These are phyloP conservation scores for Plenodomus tracheiphilus DNA, from an alignment of 2,329 filamentous ascomycete species.

Conservation along the genomic window DNA sequence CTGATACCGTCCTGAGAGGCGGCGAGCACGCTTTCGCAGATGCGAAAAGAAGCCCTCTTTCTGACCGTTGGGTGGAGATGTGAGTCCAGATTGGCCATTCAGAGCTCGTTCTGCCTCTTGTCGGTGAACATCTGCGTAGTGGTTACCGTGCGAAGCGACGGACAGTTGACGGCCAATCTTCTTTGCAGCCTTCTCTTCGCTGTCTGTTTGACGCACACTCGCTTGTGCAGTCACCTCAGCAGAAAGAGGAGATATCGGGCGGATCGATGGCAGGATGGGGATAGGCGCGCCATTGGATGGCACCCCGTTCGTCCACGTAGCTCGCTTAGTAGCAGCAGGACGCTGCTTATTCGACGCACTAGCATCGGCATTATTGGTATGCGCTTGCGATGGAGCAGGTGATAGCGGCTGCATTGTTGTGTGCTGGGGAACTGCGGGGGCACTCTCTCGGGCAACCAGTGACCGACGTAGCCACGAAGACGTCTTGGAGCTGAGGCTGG, in stretches of 20 bases:
- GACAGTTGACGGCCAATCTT: conserved; percentile 96
- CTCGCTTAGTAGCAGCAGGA: conserved; percentile 72
- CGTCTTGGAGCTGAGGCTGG: conserved; percentile 73
- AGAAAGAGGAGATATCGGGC: conserved; percentile 93
- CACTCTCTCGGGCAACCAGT: conserved; percentile 75
- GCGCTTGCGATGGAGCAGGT: conserved; percentile 48
- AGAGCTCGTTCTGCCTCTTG: conserved; percentile 90
- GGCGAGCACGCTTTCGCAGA: conserved; percentile 85
- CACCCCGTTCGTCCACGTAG: conserved; percentile 86
- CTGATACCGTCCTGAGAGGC: conserved; percentile 89
- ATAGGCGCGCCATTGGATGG: conserved; percentile 82
- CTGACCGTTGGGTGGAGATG: conserved; percentile 75
- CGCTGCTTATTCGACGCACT: conserved; percentile 55
- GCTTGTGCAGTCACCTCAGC: conserved; percentile 90
- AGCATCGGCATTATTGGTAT: conserved; percentile 50
- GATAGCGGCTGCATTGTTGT: conserved; percentile 46
- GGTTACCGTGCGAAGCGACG: conserved; percentile 86
- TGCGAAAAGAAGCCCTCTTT: conserved; percentile 99
- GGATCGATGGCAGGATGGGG: conserved; percentile 92
- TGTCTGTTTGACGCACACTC: conserved; percentile 61
- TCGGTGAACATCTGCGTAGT: conserved; percentile 86
- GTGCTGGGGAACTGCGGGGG: conserved; percentile 61
- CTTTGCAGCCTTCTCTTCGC: conserved; percentile 72
- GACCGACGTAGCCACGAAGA: conserved; percentile 95
- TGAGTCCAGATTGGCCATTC: conserved; percentile 76